These are phyloP conservation scores for Yueomyces sp. DNA, from an alignment of 805 yeast species.

Conservation along the genomic window DNA sequence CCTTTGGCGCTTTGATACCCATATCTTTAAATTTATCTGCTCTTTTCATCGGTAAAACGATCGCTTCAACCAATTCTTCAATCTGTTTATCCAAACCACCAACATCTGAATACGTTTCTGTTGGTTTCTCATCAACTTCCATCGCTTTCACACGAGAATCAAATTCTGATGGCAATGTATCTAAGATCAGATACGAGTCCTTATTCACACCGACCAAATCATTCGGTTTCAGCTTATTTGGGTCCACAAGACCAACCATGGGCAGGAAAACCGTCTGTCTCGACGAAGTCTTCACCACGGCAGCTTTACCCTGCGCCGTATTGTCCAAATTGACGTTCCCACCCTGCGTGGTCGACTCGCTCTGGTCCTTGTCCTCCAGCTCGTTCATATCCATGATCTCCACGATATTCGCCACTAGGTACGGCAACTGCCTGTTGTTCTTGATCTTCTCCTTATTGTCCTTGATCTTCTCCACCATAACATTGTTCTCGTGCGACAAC, in stretches of 20 bases:
- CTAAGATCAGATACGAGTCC: slow-evolving; percentile 86
- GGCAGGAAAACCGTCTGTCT: slow-evolving; percentile 96
- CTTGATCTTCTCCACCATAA: slow-evolving; percentile 85
- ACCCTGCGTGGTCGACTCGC: slow-evolving; percentile 56
- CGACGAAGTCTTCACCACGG: slow-evolving; percentile 94
- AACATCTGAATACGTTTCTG: slow-evolving; percentile 92
- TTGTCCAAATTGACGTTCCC: slow-evolving; percentile 92
- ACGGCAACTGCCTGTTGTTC: slow-evolving; percentile 90
- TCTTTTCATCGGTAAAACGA: slow-evolving; percentile 95
- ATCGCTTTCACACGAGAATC: slow-evolving; percentile 96
- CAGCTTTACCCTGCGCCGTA: slow-evolving; percentile 87
- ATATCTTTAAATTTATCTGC: slow-evolving; percentile 88
- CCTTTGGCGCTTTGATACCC: slow-evolving; percentile 97
- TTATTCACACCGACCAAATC: slow-evolving; percentile 96
- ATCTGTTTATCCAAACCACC: slow-evolving; percentile 98
- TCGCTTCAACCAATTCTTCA: slow-evolving; percentile 96
- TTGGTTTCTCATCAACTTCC: slow-evolving; percentile 99
- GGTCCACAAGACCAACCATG: slow-evolving; percentile 88
- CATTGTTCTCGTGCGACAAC: slow-evolving; percentile 80
- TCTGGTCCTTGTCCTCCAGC: slow-evolving; percentile 58
- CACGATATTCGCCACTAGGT: slow-evolving; percentile 91
- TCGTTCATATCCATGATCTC: slow-evolving; percentile 83
- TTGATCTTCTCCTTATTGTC: slow-evolving; percentile 94
- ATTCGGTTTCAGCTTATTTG: slow-evolving; percentile 86
- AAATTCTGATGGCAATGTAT: slow-evolving; percentile 92